These are phyloP conservation scores for Fusarium phyllophilum DNA, from an alignment of 2,329 filamentous ascomycete genomes.

Conservation along the genomic window DNA sequence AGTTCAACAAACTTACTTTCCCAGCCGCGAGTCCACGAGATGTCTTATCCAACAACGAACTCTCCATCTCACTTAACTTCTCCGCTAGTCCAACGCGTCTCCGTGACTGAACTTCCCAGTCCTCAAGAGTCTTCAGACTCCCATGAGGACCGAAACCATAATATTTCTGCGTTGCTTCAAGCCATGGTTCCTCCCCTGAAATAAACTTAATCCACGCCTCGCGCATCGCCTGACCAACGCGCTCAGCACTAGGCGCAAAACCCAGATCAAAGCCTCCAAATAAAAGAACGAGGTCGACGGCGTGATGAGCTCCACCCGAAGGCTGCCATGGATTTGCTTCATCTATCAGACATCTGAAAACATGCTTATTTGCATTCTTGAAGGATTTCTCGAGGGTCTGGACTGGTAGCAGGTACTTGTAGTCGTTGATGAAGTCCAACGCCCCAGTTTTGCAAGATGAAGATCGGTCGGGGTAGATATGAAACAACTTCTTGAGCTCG, in stretches of 20 bases:
- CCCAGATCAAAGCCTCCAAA: constrained; percentile 54
- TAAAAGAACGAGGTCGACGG: constrained; percentile 57
- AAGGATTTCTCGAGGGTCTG: not conserved
- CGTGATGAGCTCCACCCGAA: constrained; percentile 58
- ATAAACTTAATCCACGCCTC: constrained; percentile 54
- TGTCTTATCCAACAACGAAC: constrained; percentile 46
- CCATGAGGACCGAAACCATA: constrained; percentile 53
- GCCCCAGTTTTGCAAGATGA: constrained; percentile 54
- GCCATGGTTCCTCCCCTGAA: constrained; percentile 51
- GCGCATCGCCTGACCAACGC: constrained; percentile 51
- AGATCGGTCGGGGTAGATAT: constrained; percentile 52
- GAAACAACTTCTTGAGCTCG: constrained; percentile 53
- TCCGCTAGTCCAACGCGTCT: constrained; percentile 22
- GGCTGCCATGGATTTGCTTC: constrained; percentile 59
- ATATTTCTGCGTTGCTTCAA: not conserved
- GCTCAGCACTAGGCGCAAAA: constrained; percentile 47
- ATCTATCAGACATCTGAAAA: constrained; percentile 56
- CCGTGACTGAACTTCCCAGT: constrained; percentile 22
- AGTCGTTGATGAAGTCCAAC: constrained; percentile 52
- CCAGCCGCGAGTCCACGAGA: constrained; percentile 40
- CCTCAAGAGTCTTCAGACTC: constrained; percentile 46
- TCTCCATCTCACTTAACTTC: constrained; percentile 19
- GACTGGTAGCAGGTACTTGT: constrained; percentile 45
- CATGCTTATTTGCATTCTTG: constrained; percentile 43
- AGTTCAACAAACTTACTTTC: constrained; percentile 54